Evolutionary conservation across 202 grass and related monocot genomes (phyloP), one percentile per base, ranked within the genome.

Genomic region (Elaeis oleifera): DNA sequence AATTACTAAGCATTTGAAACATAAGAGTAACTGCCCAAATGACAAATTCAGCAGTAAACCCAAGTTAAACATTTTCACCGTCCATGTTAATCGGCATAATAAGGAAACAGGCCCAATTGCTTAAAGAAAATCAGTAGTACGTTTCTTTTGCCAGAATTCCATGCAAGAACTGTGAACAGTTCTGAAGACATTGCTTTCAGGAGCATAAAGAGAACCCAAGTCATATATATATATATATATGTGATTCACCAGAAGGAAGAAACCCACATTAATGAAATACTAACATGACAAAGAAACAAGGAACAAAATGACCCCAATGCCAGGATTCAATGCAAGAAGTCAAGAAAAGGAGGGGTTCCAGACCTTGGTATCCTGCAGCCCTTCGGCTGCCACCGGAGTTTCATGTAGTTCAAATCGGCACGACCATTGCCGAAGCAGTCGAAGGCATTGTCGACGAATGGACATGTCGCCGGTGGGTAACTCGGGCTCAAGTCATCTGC

Each of bases 361-460:
- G 54, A 90, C 91, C 81, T 85, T 13, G 87, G 87, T 18, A 90
- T 78, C 58, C 16, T 83, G 81, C 91, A 96, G 5, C 68, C 79
- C 19, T 76, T 77, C 20, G 87, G 91, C 70, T 83, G 76, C 91
- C 91, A 96, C 63, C 81, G 65, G 21, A 96, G 74, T 54, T 89
- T 79, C 52, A 86, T 76, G 67, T 88, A 96, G 22, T 64, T 83
- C 50, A 73, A 64, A 65, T 96, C 91, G 60, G 64, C 65, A 22
- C 87, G 84, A 50, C 87, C 91, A 13, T 91, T 96, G 22, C 49
- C 51, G 61, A 82, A 50, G 79, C 91, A 96, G 56, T 96, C 78
- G 80, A 90, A 96, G 75, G 87, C 73, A 51, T 75, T 67, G 15
- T 96, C 91, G 48, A 96, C 49, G 36, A 81, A 83, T 23, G 81